Evolutionary conservation across 2,329 filamentous ascomycete species (phyloP), one percentile per base, ranked within the genome.

Genomic region (Trichoderma koningiopsis): DNA sequence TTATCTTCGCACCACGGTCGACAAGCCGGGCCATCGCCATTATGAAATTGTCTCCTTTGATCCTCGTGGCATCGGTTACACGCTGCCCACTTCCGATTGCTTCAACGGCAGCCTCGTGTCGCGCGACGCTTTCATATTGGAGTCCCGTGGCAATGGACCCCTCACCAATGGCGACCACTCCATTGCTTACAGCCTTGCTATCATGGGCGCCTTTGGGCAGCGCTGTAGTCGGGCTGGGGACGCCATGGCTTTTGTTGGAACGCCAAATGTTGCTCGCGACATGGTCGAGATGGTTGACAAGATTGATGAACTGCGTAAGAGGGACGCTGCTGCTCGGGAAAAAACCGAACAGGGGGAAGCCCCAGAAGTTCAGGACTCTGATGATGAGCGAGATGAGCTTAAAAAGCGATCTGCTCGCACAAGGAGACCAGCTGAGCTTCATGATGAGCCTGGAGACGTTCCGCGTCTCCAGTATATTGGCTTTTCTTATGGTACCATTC

Each of bases 381-480:
- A 61, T 2, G 33, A 61, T 4, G n/a, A 27, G 14, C 52, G 58
- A 11, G 35, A 61, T 2, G 72, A 74, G 53, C 60, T 73, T 27
- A 71, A 53, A 55, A 72, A 58, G 64, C 71, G 72, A 55, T 49
- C 63, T 49, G 19, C 52, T 57, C 63, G 27, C 35, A 58, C 33
- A 35, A 55, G 47, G 53, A 55, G 37, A 24, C 35, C 47, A n/a
- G 60, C 29, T 47, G 40, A 53, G 33, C 24, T 31, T 22, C 52
- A n/a, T 22, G 33, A 57, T 40, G 56, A 58, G 5, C 31, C 55
- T 6, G 67, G 61, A 22, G 49, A 73, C 29, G 64, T 72, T 1
- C 69, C 70, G 3, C 53, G 73, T 13, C 71, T 86, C 35, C 82
- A 83, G 72, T 87, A 85, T 71, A 81, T 83, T 77, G 84, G 85